These are phyloP conservation scores for Cyberlindnera misumaiensis DNA, from an alignment of 805 yeast genomes.

Conservation along the genomic window DNA sequence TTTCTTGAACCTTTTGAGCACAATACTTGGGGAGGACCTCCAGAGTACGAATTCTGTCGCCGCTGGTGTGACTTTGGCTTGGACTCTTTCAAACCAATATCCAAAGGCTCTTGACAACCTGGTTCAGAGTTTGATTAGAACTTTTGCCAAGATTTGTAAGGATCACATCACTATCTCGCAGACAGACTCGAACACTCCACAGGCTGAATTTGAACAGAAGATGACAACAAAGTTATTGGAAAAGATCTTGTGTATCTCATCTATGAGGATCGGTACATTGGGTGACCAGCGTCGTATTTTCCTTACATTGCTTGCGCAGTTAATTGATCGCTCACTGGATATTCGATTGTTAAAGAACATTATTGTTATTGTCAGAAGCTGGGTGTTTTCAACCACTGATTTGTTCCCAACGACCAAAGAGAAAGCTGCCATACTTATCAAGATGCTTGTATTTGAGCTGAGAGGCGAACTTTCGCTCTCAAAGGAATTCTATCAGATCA, in stretches of 20 bases:
- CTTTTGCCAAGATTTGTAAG: conserved; percentile 81
- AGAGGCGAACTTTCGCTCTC: conserved; percentile 78
- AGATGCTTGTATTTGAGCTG: conserved; percentile 88
- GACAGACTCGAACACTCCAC: conserved; percentile 29
- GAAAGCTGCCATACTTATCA: conserved; percentile 86
- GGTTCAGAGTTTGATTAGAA: conserved; percentile 72
- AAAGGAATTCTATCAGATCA: conserved; percentile 74
- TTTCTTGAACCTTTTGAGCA: conserved; percentile 54
- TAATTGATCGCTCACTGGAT: conserved; percentile 84
- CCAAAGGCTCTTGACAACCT: conserved; percentile 72
- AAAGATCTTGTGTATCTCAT: conserved; percentile 67
- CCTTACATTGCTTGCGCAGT: conserved; percentile 76
- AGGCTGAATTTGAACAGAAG: conserved; percentile 63
- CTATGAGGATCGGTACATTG: conserved; percentile 74
- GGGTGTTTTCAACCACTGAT: conserved; percentile 84
- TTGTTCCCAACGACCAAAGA: conserved; percentile 93
- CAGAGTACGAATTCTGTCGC: conserved; percentile 68
- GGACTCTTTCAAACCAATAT: conserved; percentile 70
- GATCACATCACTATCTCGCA: conserved; percentile 65
- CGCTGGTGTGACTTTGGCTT: conserved; percentile 78
- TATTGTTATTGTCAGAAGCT: conserved; percentile 68
- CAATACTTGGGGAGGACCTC: conserved; percentile 75
- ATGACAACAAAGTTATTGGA: conserved; percentile 73
- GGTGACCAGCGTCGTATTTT: conserved; percentile 93
- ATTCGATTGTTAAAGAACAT: conserved; percentile 67